phyloP scores from a whole-genome alignment of 495 filamentous ascomycete genomes.

The Jackrogersella multiformis region DNA sequence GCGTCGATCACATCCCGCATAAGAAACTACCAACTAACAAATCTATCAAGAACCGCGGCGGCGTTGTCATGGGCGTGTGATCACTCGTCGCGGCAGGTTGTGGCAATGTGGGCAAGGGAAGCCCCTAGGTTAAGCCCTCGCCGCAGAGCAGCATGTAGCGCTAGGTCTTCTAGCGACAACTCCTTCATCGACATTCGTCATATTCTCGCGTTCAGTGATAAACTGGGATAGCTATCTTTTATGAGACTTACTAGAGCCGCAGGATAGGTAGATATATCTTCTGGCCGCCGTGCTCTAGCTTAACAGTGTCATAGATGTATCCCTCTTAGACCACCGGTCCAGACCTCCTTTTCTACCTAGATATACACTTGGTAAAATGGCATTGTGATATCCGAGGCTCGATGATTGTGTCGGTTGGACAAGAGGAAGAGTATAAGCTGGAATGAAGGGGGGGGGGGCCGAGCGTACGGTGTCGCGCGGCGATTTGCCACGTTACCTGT shows the following conservation, averaged over 20 bases:
- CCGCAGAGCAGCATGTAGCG: conserved; percentile 11
- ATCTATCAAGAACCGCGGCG: conserved; percentile 22
- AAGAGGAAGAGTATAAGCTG: not conserved
- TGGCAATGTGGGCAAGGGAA: conserved; percentile 18
- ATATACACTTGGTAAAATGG: not conserved
- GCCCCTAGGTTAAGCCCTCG: conserved; percentile 4
- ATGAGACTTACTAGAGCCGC: conserved; percentile 24
- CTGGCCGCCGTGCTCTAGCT: conserved; percentile 22
- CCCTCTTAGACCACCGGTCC: not conserved
- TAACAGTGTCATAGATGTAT: conserved; percentile 11
- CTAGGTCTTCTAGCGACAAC: conserved; percentile 4
- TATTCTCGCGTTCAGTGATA: not conserved
- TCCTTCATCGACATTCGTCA: not conserved
- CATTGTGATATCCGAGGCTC: not conserved
- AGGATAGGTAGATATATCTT: conserved; percentile 31
- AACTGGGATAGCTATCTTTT: not conserved
- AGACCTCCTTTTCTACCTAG: not conserved
- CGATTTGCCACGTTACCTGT: not conserved
- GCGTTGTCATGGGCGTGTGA: conserved; percentile 18
- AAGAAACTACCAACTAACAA: conserved; percentile 34
- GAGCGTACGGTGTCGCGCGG: conserved; percentile 10
- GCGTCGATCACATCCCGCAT: too few relatives aligned
- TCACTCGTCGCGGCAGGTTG: conserved; percentile 16
- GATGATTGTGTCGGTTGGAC: not conserved
- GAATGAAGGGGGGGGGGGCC: not conserved